Conservation (phyloP, 2,329 filamentous ascomycete species). For the Diaporthe sp. region DNA sequence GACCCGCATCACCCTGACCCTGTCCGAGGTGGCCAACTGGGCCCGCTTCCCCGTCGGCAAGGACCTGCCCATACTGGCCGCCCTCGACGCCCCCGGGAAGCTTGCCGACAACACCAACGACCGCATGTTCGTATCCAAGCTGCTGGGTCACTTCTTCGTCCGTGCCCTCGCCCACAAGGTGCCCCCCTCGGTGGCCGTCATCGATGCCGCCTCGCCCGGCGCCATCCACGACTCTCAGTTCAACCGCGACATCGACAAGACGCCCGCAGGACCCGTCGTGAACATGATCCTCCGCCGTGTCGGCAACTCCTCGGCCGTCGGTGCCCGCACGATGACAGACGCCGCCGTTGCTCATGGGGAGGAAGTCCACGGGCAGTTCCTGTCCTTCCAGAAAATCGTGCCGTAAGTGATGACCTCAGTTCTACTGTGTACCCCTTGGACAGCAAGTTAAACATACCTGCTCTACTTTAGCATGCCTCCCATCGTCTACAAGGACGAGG, state of each 20-base stretch:
- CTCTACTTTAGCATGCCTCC: conserved; percentile 42
- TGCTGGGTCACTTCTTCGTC: conserved; percentile 3
- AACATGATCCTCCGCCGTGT: conserved; percentile 31
- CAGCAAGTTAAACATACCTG: not conserved
- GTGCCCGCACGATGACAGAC: conserved; percentile 42
- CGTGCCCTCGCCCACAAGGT: not conserved
- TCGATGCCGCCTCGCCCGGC: not conserved
- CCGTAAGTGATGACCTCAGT: conserved; percentile 37
- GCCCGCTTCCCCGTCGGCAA: not conserved
- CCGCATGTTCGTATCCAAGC: conserved; percentile 5
- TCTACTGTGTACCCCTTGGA: no score
- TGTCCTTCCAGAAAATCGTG: conserved; percentile 42
- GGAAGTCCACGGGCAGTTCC: conserved; percentile 43
- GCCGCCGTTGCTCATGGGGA: conserved; percentile 41
- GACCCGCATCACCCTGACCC: not conserved
- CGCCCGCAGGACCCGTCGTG: not conserved
- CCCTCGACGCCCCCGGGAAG: not conserved
- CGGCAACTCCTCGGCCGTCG: conserved; percentile 38
- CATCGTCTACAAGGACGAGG: conserved; percentile 43
- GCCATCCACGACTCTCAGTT: conserved; percentile 22
- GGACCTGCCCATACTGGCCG: not conserved
- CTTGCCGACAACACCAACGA: not conserved
- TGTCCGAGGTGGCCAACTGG: not conserved
- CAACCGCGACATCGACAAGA: conserved; percentile 24
- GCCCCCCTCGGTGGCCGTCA: not conserved